Conservation (phyloP, 768 basidiomycete species). For the Exsudoporus frostii region DNA sequence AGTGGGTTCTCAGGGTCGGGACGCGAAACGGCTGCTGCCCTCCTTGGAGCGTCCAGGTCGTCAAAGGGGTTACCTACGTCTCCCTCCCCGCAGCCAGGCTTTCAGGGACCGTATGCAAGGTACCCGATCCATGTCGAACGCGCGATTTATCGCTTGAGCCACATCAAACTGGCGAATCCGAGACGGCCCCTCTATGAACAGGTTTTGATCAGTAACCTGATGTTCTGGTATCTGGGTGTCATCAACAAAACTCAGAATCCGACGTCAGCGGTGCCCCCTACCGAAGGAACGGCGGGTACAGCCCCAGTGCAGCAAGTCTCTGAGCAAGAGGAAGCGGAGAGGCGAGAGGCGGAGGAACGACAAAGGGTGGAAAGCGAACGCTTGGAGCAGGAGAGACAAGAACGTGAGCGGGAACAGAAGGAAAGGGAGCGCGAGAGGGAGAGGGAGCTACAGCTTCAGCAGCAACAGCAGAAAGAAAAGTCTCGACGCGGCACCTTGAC, state of each 20-base stretch:
- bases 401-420: constrained; percentile 48
- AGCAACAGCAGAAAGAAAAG: constrained; percentile 40
- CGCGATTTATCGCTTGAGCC: constrained; percentile 94
- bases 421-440: constrained; percentile 25
- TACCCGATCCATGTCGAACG: constrained; percentile 99
- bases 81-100: constrained; percentile 48
- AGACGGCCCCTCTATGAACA: constrained; percentile 96
- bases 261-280: constrained; percentile 33
- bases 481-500: constrained; percentile 57
- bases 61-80: constrained; percentile 64
- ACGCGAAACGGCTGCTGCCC: constrained; percentile 81
- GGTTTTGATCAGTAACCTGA: constrained; percentile 86
- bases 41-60: constrained; percentile 81
- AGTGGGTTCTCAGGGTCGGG: constrained; percentile 48
- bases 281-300: constrained; percentile 25
- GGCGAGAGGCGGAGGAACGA: constrained; percentile 40
- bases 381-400: constrained; percentile 57
- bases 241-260: constrained; percentile 85
- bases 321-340: constrained; percentile 36
- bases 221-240: constrained; percentile 99
- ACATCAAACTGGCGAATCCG: constrained; percentile 98
- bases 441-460: constrained; percentile 32
- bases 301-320: constrained; percentile 28
- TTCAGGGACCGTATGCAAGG: constrained; percentile 55
- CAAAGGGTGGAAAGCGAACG: constrained; percentile 40